phyloP scores from a whole-genome alignment of 768 basidiomycete genomes.

The Lentinula sp. region DNA sequence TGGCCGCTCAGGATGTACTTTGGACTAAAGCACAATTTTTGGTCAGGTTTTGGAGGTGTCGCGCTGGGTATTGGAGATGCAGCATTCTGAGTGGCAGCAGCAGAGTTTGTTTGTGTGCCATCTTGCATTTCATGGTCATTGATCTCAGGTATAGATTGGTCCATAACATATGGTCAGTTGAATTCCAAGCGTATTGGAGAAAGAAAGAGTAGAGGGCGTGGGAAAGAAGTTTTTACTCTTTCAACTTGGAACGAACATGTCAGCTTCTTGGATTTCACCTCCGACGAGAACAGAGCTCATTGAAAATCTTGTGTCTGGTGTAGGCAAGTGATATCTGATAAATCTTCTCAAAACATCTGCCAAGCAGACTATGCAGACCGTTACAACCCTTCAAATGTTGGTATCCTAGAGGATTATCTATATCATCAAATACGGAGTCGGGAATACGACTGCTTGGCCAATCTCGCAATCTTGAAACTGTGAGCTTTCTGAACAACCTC shows the following conservation, averaged over 20 bases:
- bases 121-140: constrained; percentile 5
- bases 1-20: constrained; percentile 76
- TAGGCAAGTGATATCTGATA: constrained; percentile 47
- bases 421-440: constrained; percentile 88
- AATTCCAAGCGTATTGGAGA: not conserved
- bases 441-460: constrained; percentile 92
- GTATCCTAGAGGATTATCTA: constrained; percentile 93
- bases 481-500: constrained; percentile 24
- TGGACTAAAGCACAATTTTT: constrained; percentile 34
- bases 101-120: not conserved
- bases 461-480: constrained; percentile 93
- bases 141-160: not conserved
- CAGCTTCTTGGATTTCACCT: constrained; percentile 66
- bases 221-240: not conserved
- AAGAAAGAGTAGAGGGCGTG: not conserved
- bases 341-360: not conserved
- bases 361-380: constrained; percentile 53
- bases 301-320: constrained; percentile 85
- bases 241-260: constrained; percentile 26
- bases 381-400: constrained; percentile 93
- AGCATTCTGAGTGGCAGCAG: not conserved
- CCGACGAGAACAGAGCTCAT: constrained; percentile 80
- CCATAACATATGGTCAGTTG: not conserved
- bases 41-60: not conserved
- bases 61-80: not conserved